These are phyloP conservation scores for Babesia caballi DNA, from an alignment of 169 alveolate species.

Conservation along the genomic window DNA sequence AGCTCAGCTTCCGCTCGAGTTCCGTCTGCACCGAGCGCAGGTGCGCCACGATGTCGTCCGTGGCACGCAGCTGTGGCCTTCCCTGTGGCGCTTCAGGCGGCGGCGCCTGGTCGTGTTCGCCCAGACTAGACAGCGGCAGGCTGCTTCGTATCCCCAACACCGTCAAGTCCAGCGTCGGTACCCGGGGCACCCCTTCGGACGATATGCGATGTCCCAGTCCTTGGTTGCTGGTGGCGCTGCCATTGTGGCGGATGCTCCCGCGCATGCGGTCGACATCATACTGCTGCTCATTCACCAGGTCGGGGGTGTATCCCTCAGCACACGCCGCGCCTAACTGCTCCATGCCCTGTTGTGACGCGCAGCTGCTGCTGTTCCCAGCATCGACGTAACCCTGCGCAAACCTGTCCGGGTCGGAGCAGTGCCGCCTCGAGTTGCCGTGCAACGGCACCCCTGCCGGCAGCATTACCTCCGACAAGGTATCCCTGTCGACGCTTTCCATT, in stretches of 20 bases:
- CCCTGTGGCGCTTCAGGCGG: constrained; percentile 16
- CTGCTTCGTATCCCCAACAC: neutral
- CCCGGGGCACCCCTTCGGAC: neutral
- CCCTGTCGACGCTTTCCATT: no score
- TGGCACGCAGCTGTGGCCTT: neutral
- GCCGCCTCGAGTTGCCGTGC: no score
- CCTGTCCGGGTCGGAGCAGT: no score
- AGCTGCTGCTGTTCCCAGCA: no score
- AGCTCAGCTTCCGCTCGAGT: constrained; percentile 27
- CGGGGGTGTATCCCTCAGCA: no score
- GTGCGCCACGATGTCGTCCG: neutral
- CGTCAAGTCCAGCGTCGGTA: constrained; percentile 29
- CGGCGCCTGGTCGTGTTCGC: constrained; percentile 14
- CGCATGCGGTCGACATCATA: no score
- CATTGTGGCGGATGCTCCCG: neutral
- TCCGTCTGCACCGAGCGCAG: constrained; percentile 22
- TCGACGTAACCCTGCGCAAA: no score
- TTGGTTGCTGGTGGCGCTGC: neutral
- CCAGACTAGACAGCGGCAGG: constrained; percentile 15
- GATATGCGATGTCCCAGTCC: neutral
- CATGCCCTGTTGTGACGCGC: no score
- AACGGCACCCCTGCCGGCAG: no score
- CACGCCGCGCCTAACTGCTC: no score
- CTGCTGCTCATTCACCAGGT: no score
- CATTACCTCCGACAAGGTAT: no score